A percentile compares a stretch with the other conserved stretches of the same genome.
Evolutionary conservation across 331 rosid species (phyloP).

Genomic region (Erythrophleum ivorense): DNA sequence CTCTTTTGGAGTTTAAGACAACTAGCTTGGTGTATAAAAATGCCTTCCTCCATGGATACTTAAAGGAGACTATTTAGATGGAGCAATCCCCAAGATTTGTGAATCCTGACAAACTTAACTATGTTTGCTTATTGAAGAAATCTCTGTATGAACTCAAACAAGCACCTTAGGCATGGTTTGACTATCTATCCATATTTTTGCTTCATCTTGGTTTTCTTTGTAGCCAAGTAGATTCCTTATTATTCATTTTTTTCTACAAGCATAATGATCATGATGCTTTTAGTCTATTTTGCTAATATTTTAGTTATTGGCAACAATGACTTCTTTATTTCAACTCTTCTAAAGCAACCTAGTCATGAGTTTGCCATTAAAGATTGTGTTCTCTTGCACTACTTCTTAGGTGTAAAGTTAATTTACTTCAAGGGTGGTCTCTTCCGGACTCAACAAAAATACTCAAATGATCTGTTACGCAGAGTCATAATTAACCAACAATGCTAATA

Average conservation of each 20-base stretch:
- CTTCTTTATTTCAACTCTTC: background rate
- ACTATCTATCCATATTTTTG: background rate
- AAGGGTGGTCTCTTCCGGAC: background rate
- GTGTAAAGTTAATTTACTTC: background rate
- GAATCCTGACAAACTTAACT: background rate
- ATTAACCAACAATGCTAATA: background rate
- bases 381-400: slow-evolving; percentile 5
- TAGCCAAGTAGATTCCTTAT: too few species aligned
- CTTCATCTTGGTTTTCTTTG: background rate
- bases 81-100: background rate
- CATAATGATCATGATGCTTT: background rate
- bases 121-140: background rate
- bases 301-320: slow-evolving; percentile 1
- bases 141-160: background rate
- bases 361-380: background rate
- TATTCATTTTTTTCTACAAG: background rate
- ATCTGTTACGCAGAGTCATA: background rate
- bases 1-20: background rate
- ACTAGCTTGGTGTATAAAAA: background rate
- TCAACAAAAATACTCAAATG: background rate
- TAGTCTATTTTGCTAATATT: slow-evolving; percentile 3
- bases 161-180: background rate
- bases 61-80: background rate
- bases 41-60: background rate
- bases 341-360: background rate